Percentiles rank a stretch among this genome's conserved stretches.
These are phyloP conservation scores for Fusarium sororula DNA, from an alignment of 2,329 filamentous ascomycete genomes.

Conservation along the genomic window DNA sequence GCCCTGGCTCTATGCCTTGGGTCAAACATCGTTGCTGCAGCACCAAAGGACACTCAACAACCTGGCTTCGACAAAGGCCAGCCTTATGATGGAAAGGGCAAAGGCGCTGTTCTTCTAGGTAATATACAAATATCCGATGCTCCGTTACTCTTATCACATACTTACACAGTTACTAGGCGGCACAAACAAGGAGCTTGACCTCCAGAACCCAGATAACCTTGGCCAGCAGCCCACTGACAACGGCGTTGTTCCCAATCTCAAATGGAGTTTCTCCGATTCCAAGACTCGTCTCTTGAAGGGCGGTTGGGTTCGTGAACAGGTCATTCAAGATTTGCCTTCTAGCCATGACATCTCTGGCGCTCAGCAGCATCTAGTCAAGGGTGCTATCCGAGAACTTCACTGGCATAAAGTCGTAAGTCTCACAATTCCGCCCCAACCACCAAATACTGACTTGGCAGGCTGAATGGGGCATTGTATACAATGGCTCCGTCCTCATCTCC, in stretches of 20 bases:
- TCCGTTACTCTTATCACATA: background rate
- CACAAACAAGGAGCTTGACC: conserved; percentile 68
- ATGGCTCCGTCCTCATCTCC: conserved; percentile 65
- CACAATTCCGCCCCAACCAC: accelerated
- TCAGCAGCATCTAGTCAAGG: conserved; percentile 74
- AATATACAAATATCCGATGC: accelerated
- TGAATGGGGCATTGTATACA: conserved; percentile 72
- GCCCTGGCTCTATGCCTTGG: conserved; percentile 22
- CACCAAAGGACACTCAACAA: conserved; percentile 24
- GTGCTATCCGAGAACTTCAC: conserved; percentile 71
- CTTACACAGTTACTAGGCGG: conserved; percentile 53
- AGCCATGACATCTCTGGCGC: conserved; percentile 74
- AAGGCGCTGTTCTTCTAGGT: conserved; percentile 68
- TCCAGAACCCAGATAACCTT: conserved; percentile 71
- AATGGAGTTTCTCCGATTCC: conserved; percentile 75
- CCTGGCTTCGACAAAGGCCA: conserved; percentile 55
- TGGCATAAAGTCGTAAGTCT: conserved; percentile 71
- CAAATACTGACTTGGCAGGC: conserved; percentile 51
- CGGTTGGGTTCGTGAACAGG: conserved; percentile 73
- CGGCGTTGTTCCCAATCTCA: conserved; percentile 72
- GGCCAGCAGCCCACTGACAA: conserved; percentile 69
- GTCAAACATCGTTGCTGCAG: conserved; percentile 5
- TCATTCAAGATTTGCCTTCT: conserved; percentile 71
- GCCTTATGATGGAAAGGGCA: conserved; percentile 65
- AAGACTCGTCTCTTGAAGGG: conserved; percentile 69